Percentiles rank a stretch among this genome's conserved stretches.
Conservation (phyloP, 2,329 filamentous ascomycete species). For the Sclerotinia sclerotiorum region DNA sequence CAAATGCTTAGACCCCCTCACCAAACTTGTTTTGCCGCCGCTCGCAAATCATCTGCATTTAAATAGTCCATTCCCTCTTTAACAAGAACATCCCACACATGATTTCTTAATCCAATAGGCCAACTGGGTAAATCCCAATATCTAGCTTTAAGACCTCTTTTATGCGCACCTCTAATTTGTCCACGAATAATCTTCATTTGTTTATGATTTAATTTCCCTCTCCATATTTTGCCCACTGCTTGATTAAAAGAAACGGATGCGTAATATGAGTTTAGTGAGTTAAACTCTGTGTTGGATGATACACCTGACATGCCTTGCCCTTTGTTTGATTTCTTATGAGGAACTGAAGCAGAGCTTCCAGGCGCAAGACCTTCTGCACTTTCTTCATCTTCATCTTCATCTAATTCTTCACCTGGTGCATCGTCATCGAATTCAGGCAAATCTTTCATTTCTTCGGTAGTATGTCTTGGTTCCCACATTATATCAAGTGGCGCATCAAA, state of each 20-base stretch:
- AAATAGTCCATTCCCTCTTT: constrained; percentile 60
- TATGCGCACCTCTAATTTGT: constrained; percentile 51
- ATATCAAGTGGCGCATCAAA: constrained; percentile 62
- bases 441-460: constrained; percentile 21
- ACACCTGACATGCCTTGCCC: constrained; percentile 49
- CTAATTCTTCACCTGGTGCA: constrained; percentile 19
- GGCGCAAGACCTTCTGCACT: constrained; percentile 27
- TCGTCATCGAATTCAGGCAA: constrained; percentile 24
- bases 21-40: constrained; percentile 36
- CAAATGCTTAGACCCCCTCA: too few relatives aligned
- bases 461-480: constrained; percentile 41
- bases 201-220: constrained; percentile 46
- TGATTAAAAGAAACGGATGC: constrained; percentile 58
- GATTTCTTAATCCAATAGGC: constrained; percentile 55
- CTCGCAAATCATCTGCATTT: constrained; percentile 60
- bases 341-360: background rate
- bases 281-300: constrained; percentile 44
- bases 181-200: constrained; percentile 48
- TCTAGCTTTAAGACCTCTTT: constrained; percentile 54
- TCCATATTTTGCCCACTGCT: constrained; percentile 52
- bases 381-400: constrained; percentile 34
- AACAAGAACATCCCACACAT: constrained; percentile 56
- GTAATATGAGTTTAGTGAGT: constrained; percentile 62
- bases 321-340: constrained; percentile 24
- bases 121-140: constrained; percentile 62